Evolutionary conservation across 257 asterid species (phyloP).

Genomic region (Solanum neorickii): DNA sequence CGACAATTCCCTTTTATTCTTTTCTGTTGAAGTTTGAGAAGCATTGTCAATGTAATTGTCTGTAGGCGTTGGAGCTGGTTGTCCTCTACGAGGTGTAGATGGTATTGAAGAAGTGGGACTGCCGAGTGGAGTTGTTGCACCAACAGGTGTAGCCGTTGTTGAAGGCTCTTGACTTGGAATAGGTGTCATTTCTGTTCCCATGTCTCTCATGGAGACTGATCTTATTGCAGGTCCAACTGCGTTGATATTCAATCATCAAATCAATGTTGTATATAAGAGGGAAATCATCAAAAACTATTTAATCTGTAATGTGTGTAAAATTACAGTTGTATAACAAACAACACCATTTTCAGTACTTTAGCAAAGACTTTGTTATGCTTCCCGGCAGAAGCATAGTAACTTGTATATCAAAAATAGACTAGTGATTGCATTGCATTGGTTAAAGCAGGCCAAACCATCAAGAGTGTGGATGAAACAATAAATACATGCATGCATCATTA

Average conservation of each 20-base stretch:
- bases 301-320: background rate
- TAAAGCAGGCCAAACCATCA: background rate
- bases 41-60: constrained; percentile 15
- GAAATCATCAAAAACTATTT: background rate
- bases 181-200: constrained; percentile 99
- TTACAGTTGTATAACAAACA: background rate
- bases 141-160: constrained; percentile 77
- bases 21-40: constrained; percentile 15
- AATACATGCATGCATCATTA: background rate
- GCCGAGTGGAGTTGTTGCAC: constrained; percentile 76
- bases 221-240: constrained; percentile 50
- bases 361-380: background rate
- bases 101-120: constrained; percentile 90
- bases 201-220: constrained; percentile 96
- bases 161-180: constrained; percentile 98
- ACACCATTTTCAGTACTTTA: background rate
- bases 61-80: constrained; percentile 52
- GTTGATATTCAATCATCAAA: background rate
- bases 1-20: constrained; percentile 44
- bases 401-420: background rate
- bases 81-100: constrained; percentile 82
- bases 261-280: background rate
- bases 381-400: background rate
- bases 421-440: background rate
- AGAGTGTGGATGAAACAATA: background rate